These are phyloP conservation scores for Epithele typhae DNA, from an alignment of 768 basidiomycete species.

Conservation along the genomic window DNA sequence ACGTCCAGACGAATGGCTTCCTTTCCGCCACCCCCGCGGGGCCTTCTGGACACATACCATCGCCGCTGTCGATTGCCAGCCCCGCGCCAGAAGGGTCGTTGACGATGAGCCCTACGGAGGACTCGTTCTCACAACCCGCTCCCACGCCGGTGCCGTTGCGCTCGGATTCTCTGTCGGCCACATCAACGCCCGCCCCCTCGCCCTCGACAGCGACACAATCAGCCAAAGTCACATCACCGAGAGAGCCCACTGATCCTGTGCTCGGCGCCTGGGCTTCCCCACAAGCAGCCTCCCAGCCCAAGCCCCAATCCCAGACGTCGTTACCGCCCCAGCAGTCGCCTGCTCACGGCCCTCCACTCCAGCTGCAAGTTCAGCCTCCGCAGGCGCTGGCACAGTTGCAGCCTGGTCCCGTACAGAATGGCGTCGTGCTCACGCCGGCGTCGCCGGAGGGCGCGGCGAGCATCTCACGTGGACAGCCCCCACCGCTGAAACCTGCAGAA, in stretches of 20 bases:
- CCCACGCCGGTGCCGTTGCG: constrained; percentile 7
- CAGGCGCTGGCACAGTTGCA: no score
- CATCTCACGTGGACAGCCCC: background rate
- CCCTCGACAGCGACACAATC: constrained; percentile 13
- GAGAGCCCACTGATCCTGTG: constrained; percentile 10
- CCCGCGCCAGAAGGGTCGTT: background rate
- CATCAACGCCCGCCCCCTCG: constrained; percentile 22
- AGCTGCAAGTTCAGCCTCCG: background rate
- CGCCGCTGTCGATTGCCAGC: constrained; percentile 10
- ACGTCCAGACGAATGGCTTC: background rate
- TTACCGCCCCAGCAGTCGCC: background rate
- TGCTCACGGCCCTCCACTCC: background rate
- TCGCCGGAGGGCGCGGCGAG: constrained; percentile 7
- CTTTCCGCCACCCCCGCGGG: background rate
- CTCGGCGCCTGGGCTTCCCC: constrained; percentile 8
- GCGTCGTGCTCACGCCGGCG: constrained; percentile 12
- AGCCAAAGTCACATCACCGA: background rate
- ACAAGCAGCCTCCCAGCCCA: constrained; percentile 1
- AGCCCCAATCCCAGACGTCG: background rate
- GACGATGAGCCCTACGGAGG: constrained; percentile 11
- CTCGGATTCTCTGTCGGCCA: constrained; percentile 28
- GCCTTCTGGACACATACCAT: constrained; percentile 4
- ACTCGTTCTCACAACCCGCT: constrained; percentile 1
- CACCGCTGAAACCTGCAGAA: no score
- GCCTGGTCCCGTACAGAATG: background rate